Evolutionary conservation across 2,329 filamentous ascomycete species (phyloP), one percentile per base, ranked within the genome.

Genomic region (Neonectria hederae): DNA sequence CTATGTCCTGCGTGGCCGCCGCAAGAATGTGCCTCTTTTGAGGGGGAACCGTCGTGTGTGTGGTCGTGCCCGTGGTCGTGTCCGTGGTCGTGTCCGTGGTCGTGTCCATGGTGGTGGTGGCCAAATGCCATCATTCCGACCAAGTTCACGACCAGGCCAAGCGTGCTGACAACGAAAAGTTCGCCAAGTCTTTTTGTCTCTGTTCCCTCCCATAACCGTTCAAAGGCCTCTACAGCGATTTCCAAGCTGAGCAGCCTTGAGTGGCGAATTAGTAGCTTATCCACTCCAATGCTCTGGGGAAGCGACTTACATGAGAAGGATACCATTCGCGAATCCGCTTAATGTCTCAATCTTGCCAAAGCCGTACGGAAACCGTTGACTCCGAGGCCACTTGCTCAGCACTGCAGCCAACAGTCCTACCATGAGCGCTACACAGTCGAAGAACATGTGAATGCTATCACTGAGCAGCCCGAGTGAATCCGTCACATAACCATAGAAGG

Each of bases 361-460:
- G 0, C 96, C 96, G 75, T 97, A 98, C 0, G 96, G 96, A 72
- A 97, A 98, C 21, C 90, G 86, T 63, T 92, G 86, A 76, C 91
- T 97, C 0, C 94, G 92, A 1, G 94, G 94, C 94, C 96, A 97
- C 79, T 98, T 98, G 80, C 93, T 96, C 83, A 97, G 93, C 6
- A 99, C 94, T 2, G 95, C 91, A 28, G 96, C 96, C 72, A 95
- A 91, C 10, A 99, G 84, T 11, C 96, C 96, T 38, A 99, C 94
- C 1, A 92, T 88, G 28, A 99, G 86, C 21, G 95, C 96, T 38
- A 97, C 89, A 71, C 96, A 99, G 79, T 99, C 96, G 73, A 99
- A 98, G 75, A 99, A 95, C 96, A 99, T 99, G 80, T 99, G 96
- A 67, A 99, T 96, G 74, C 94, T 98, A 79, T 99, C 96, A 70